Conservation (phyloP, 305 asterid species). For the Vinca major region DNA sequence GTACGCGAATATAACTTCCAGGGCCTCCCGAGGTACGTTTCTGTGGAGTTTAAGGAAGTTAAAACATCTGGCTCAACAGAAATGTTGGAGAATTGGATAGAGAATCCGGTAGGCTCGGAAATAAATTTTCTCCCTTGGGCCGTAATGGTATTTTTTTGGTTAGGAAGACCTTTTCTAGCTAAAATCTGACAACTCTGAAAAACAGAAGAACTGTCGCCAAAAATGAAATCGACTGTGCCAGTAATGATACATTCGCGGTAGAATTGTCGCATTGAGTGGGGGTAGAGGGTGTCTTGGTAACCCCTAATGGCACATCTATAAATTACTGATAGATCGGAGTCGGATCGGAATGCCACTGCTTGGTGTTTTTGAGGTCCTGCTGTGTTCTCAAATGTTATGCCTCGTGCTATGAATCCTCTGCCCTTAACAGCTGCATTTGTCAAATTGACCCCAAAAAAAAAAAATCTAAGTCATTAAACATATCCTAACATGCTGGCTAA, state of each 20-base stretch:
- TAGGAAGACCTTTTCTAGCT: constrained; percentile 56
- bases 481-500: too few relatives aligned
- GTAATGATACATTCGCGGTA: constrained; percentile 57
- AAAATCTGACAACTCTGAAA: constrained; percentile 58
- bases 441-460: neutral
- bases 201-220: constrained; percentile 61
- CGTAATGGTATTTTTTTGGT: constrained; percentile 73
- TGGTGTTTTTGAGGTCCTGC: constrained; percentile 84
- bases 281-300: constrained; percentile 77
- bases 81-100: constrained; percentile 63
- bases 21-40: constrained; percentile 67
- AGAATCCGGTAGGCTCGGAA: constrained; percentile 49
- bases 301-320: constrained; percentile 56
- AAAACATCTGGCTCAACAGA: constrained; percentile 38
- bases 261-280: constrained; percentile 80
- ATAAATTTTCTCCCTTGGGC: constrained; percentile 67
- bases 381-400: constrained; percentile 75
- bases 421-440: constrained; percentile 59
- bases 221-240: constrained; percentile 81
- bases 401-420: constrained; percentile 69
- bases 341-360: constrained; percentile 79
- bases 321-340: constrained; percentile 65
- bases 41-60: constrained; percentile 31
- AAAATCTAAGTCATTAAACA: too few relatives aligned
- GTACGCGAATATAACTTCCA: constrained; percentile 72